Conservation (phyloP, 352 stramenopile genomes). For the Globisporangium emineosum region DNA sequence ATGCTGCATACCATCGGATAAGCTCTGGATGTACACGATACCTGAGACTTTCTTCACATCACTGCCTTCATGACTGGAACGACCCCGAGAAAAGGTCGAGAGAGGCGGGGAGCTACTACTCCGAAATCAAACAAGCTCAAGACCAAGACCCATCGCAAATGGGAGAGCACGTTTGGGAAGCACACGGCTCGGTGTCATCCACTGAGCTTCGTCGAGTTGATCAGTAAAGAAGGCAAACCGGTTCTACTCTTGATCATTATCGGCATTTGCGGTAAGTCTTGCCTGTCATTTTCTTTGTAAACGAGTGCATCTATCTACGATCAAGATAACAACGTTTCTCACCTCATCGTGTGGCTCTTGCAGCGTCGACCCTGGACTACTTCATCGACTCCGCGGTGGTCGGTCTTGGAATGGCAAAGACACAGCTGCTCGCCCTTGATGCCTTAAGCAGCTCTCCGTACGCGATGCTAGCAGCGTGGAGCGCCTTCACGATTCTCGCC, state of each 20-base stretch:
- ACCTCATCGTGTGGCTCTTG: background rate
- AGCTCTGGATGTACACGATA: background rate
- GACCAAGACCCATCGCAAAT: constrained; percentile 42
- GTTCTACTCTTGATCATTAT: constrained; percentile 50
- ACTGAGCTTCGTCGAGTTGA: constrained; percentile 31
- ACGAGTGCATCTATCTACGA: background rate
- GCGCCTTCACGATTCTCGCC: constrained; percentile 31
- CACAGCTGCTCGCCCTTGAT: constrained; percentile 19
- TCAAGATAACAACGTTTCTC: background rate
- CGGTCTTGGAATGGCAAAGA: constrained; percentile 19
- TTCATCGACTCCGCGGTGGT: constrained; percentile 32
- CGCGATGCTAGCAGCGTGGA: constrained; percentile 28
- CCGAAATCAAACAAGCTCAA: constrained; percentile 21
- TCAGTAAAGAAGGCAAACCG: constrained; percentile 53
- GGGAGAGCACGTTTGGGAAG: constrained; percentile 38
- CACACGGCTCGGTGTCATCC: constrained; percentile 30
- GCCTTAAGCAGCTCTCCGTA: constrained; percentile 16
- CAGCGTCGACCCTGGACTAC: constrained; percentile 57
- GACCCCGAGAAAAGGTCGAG: background rate
- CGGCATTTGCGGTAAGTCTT: constrained; percentile 40
- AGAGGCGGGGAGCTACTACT: background rate
- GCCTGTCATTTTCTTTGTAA: background rate
- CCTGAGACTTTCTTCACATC: background rate
- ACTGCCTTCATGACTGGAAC: constrained; percentile 3
- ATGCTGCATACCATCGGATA: background rate